These are phyloP conservation scores for Nothophytophthora sp. DNA, from an alignment of 352 stramenopile species.

Conservation along the genomic window DNA sequence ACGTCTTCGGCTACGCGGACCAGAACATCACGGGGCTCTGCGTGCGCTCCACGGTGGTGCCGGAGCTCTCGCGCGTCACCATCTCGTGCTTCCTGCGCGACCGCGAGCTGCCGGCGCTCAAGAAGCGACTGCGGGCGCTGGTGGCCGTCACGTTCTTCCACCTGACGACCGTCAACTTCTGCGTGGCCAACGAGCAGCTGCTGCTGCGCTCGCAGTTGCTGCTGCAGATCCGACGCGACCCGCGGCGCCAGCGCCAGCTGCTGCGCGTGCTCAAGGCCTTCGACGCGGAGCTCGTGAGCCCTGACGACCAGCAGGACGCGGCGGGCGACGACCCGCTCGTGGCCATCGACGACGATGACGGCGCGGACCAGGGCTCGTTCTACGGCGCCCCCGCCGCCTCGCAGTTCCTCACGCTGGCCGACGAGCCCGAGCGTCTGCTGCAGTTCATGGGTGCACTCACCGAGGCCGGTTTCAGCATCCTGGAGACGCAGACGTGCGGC, in stretches of 20 bases:
- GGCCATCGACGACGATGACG: conserved; percentile 37
- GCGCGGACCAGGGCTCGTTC: conserved; percentile 28
- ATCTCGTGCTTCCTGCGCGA: conserved; percentile 67
- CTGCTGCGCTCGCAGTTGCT: conserved; percentile 66
- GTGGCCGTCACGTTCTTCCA: conserved; percentile 83
- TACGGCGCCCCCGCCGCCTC: conserved; percentile 14
- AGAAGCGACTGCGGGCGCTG: conserved; percentile 58
- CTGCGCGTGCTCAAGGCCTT: conserved; percentile 39
- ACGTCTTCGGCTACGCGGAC: conserved; percentile 69
- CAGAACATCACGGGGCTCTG: conserved; percentile 79
- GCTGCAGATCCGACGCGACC: conserved; percentile 36
- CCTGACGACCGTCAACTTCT: conserved; percentile 66
- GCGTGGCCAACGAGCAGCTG: conserved; percentile 62
- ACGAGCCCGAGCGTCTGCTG: conserved; percentile 48
- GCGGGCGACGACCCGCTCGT: no score
- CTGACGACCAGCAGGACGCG: no score
- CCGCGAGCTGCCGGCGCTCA: conserved; percentile 47
- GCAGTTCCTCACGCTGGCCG: conserved; percentile 54
- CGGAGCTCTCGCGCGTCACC: conserved; percentile 75
- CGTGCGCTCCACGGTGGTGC: conserved; percentile 69
- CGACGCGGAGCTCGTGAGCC: conserved; percentile 26
- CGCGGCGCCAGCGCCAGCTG: conserved; percentile 22
- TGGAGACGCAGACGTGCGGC: conserved; percentile 57
- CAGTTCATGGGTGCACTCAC: conserved; percentile 41
- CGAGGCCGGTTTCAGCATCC: conserved; percentile 35